Percentiles rank a stretch among this genome's conserved stretches.
These are phyloP conservation scores for Filobasidium floriforme DNA, from an alignment of 768 basidiomycete genomes.

Conservation along the genomic window DNA sequence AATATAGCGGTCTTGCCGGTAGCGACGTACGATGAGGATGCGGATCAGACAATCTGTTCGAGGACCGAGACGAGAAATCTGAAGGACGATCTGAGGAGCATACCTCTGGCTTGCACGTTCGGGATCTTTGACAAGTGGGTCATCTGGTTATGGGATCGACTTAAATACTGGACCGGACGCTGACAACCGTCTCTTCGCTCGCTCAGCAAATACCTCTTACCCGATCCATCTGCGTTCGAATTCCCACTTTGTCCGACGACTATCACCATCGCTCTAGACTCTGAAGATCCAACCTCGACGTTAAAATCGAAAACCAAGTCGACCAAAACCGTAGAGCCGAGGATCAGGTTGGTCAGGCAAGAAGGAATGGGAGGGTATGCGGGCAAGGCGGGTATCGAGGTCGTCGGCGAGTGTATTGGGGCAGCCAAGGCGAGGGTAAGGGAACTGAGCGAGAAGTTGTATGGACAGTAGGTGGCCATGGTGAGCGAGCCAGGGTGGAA, in stretches of 20 bases:
- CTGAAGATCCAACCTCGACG: conserved; percentile 15
- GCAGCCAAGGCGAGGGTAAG: conserved; percentile 30
- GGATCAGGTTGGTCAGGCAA: conserved; percentile 34
- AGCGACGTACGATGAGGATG: conserved; percentile 64
- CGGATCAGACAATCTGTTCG: conserved; percentile 59
- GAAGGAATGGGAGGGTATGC: conserved; percentile 34
- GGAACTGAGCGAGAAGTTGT: conserved; percentile 30
- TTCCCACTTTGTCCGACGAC: conserved; percentile 72
- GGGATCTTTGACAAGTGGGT: conserved; percentile 75
- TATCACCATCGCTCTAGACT: conserved; percentile 37
- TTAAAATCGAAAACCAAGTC: neutral
- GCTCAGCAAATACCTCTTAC: conserved; percentile 57
- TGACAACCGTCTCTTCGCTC: neutral
- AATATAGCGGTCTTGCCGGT: conserved; percentile 61
- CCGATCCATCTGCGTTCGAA: conserved; percentile 77
- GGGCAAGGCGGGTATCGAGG: conserved; percentile 31
- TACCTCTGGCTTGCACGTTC: conserved; percentile 55
- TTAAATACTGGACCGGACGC: neutral
- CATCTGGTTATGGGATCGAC: neutral
- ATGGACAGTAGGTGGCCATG: conserved; percentile 5
- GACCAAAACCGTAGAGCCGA: conserved; percentile 1
- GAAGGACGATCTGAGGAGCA: conserved; percentile 25
- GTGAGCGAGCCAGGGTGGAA: neutral
- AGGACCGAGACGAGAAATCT: conserved; percentile 31
- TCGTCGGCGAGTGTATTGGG: conserved; percentile 36